Percentiles rank a stretch among this genome's conserved stretches.
phyloP scores from a whole-genome alignment of 2,329 filamentous ascomycete species.

The Curvularia sp. region DNA sequence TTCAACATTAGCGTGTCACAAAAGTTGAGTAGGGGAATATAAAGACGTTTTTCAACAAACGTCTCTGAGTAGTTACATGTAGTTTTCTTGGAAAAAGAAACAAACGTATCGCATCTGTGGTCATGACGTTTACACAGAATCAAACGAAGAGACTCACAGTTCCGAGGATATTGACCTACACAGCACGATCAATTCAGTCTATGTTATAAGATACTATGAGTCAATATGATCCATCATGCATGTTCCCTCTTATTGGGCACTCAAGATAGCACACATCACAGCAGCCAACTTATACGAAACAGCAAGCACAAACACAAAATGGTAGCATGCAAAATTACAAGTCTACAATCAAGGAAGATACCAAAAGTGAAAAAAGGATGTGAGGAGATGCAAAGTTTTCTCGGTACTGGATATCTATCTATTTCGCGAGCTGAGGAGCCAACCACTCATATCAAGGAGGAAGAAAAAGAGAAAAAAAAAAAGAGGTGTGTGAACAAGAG shows the following conservation, averaged over 20 bases:
- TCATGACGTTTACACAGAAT: background rate
- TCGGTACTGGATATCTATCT: slow-evolving; percentile 9
- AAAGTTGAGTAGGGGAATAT: background rate
- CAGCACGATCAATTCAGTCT: too few relatives aligned
- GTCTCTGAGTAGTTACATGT: background rate
- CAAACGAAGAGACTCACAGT: background rate
- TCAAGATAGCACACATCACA: background rate
- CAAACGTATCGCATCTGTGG: background rate
- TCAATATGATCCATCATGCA: background rate
- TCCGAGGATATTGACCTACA: background rate
- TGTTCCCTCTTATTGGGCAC: background rate
- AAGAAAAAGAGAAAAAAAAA: background rate
- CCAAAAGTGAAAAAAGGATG: background rate
- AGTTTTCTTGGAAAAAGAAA: background rate
- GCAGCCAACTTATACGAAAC: too few relatives aligned
- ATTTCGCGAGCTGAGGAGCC: slow-evolving; percentile 1
- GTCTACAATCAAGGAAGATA: background rate
- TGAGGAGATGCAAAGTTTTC: background rate
- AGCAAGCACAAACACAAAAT: background rate
- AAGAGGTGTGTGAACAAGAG: background rate
- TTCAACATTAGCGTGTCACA: background rate
- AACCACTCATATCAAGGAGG: background rate
- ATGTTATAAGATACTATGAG: too few relatives aligned
- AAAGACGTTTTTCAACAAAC: background rate
- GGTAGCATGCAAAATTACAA: background rate